A percentile compares a stretch with the other conserved stretches of the same genome.
These are phyloP conservation scores for Komagataea norvegica DNA, from an alignment of 1,139 yeast genomes.

Conservation along the genomic window DNA sequence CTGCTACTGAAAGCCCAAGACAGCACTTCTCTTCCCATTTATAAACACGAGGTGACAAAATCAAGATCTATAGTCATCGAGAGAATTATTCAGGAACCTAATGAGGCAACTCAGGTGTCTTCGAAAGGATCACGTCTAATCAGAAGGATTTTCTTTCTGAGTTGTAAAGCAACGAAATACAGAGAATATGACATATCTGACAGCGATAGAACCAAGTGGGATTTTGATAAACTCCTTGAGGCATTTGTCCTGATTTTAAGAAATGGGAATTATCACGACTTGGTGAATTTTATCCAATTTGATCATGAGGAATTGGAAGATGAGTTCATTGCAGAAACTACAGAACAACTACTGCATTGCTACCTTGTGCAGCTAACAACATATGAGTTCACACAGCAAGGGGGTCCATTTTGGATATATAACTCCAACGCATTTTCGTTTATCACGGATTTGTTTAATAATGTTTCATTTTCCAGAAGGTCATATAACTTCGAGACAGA, in stretches of 20 bases:
- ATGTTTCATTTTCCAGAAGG: slow-evolving; percentile 12
- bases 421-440: neutral
- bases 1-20: slow-evolving; percentile 9
- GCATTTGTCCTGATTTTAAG: neutral
- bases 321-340: slow-evolving; percentile 9
- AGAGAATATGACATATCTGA: neutral
- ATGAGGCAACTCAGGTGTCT: slow-evolving; percentile 8
- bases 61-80: slow-evolving; percentile 16
- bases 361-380: slow-evolving; percentile 12
- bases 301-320: slow-evolving; percentile 14
- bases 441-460: slow-evolving; percentile 11
- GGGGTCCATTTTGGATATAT: slow-evolving; percentile 7
- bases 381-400: slow-evolving; percentile 1
- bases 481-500: slow-evolving; percentile 9
- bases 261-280: slow-evolving; percentile 3
- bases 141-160: slow-evolving; percentile 14
- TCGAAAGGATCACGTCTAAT: slow-evolving; percentile 15
- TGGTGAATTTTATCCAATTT: slow-evolving; percentile 6
- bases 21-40: slow-evolving; percentile 10
- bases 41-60: slow-evolving; percentile 15
- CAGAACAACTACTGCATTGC: slow-evolving; percentile 5
- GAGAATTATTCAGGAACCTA: neutral
- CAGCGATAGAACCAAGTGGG: slow-evolving; percentile 3
- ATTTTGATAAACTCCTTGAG: neutral
- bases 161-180: slow-evolving; percentile 7